Evolutionary conservation across 2,329 filamentous ascomycete species (phyloP).

Genomic region (Aspergillus hortae): DNA sequence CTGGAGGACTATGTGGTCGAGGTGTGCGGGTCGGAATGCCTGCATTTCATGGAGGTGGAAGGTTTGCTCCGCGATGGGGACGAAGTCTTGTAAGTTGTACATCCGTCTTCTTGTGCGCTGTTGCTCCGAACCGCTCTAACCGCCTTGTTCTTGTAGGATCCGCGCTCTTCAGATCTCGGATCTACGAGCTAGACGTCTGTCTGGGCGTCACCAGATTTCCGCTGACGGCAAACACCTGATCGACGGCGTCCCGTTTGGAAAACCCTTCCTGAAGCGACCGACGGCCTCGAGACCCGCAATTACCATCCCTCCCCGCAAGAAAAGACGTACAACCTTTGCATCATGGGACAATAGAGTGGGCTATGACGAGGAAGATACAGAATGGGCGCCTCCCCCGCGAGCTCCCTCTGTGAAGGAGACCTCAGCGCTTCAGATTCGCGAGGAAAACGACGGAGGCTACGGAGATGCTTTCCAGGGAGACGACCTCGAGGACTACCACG

Average conservation of each 20-base stretch:
- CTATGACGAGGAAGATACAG: conserved; percentile 30
- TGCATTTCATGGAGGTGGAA: conserved; percentile 75
- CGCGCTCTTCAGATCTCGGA: conserved; percentile 74
- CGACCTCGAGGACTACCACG: conserved; percentile 22
- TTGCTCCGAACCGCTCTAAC: neutral
- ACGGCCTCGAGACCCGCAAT: conserved; percentile 62
- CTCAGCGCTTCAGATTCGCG: conserved; percentile 16
- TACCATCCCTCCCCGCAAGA: conserved; percentile 70
- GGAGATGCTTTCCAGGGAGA: conserved; percentile 24
- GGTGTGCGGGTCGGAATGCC: conserved; percentile 76
- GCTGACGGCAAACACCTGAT: conserved; percentile 73
- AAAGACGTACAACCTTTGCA: conserved; percentile 44
- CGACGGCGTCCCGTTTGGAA: conserved; percentile 81
- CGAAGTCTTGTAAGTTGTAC: conserved; percentile 65
- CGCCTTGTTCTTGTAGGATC: conserved; percentile 55
- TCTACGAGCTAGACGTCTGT: conserved; percentile 66
- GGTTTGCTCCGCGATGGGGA: conserved; percentile 77
- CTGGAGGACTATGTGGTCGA: conserved; percentile 88
- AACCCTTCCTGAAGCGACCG: conserved; percentile 59
- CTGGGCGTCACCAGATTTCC: conserved; percentile 78
- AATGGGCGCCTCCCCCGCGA: conserved; percentile 26
- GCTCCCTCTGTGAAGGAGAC: conserved; percentile 21
- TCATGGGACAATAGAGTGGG: conserved; percentile 23
- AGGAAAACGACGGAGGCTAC: conserved; percentile 20
- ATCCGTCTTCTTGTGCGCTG: neutral